Evolutionary conservation across 1,139 yeast genomes (phyloP), one percentile per base, ranked within the genome.

Genomic region (Eremothecium coryli): DNA sequence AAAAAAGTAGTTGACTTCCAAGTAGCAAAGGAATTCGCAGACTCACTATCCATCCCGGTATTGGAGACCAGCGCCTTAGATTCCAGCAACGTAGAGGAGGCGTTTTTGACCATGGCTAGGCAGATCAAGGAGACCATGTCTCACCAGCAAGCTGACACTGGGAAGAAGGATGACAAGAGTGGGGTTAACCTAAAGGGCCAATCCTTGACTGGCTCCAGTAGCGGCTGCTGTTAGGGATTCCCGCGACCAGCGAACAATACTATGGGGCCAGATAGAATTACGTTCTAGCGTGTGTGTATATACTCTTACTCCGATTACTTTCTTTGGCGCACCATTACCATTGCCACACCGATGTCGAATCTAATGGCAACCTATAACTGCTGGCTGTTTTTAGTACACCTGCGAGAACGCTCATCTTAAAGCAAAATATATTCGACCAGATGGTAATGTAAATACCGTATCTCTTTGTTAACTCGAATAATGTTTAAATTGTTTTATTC

Each of bases 61-160:
- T 73, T 90, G 63, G 99, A 90, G 65, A 93, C 99, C 9, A 82
- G 95, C 22, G 99, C 99, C 22, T 76, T 88, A 60, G 82, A 82
- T 50, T 82, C 96, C 24, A 85, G 96, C 41, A 90, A 90, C 58
- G 98, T 90, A 49, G 98, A 93, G 62, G 96, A 90, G 63, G 97
- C 98, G 11, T 90, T 90, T 66, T 77, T 85, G 69, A 85, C 96
- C 46, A 90, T 90, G 99, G 95, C 98, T 7, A 81, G 95, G 62
- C 97, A 93, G 63, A 90, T 90, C 59, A 93, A 93, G 70, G 94
- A 94, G 45, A 86, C 88, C 57, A 84, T 88, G 85, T 85, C 95
- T 7, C 45, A 80, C 68, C 59, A 70, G 67, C 45, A 65, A 65
- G 40, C 71, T 70, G 45, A 68, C 29, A 46, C 42, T 37, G 50